Evolutionary conservation across 2,329 filamentous ascomycete species (phyloP).

Genomic region (Fusarium sp.): DNA sequence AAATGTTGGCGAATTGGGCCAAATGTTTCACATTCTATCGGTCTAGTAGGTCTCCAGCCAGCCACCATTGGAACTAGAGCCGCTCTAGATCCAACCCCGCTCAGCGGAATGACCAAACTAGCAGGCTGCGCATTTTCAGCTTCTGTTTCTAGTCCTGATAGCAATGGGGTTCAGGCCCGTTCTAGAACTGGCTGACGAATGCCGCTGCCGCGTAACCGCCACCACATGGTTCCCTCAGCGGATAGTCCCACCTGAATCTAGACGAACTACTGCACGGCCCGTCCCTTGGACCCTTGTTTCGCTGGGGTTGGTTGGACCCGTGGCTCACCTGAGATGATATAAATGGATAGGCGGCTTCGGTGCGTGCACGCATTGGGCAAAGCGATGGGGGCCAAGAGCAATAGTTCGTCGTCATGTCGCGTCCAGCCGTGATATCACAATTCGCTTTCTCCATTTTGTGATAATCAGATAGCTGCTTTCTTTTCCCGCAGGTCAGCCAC

Average conservation of each 20-base stretch:
- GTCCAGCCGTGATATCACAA: background rate
- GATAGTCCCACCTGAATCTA: background rate
- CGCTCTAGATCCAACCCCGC: background rate
- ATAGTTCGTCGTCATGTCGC: background rate
- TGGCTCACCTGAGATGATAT: background rate
- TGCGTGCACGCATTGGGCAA: background rate
- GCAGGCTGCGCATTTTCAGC: background rate
- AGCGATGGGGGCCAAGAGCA: background rate
- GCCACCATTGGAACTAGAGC: background rate
- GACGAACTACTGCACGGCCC: background rate
- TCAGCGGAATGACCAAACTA: background rate
- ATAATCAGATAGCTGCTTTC: background rate
- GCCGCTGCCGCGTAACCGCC: background rate
- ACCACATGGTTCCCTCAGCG: background rate
- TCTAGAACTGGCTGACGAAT: background rate
- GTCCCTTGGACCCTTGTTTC: background rate
- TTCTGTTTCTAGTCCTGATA: background rate
- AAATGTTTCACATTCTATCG: background rate
- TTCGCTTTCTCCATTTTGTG: background rate
- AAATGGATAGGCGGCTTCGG: background rate
- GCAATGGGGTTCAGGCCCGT: background rate
- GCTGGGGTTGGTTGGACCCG: background rate
- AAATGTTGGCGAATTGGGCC: background rate
- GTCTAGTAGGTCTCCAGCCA: background rate
- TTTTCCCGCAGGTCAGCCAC: too few species aligned